A percentile compares a stretch with the other conserved stretches of the same genome.
Evolutionary conservation across 2,329 filamentous ascomycete species (phyloP).

Genomic region (Colletotrichum endophyticum): DNA sequence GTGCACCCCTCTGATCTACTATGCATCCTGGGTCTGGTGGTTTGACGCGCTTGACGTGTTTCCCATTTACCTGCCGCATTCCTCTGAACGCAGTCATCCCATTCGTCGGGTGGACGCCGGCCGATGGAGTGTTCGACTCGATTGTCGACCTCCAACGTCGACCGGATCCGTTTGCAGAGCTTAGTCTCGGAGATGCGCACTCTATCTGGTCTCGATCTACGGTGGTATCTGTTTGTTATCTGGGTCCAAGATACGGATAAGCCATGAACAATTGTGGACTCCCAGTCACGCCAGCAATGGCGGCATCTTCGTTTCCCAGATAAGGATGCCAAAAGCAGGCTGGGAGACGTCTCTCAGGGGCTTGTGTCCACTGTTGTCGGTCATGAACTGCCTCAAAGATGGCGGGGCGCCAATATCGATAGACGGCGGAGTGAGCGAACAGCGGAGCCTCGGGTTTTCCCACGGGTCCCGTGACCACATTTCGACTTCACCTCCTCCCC

Average conservation of each 20-base stretch:
- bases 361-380: not conserved
- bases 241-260: not conserved
- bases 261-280: not conserved
- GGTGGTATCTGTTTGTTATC: not conserved
- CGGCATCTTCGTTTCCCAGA: not conserved
- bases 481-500: not conserved
- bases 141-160: not conserved
- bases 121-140: not conserved
- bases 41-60: slow-evolving; percentile 4
- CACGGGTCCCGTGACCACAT: slow-evolving; percentile 4
- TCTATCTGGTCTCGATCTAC: slow-evolving; percentile 2
- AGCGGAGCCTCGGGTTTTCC: not conserved
- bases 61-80: slow-evolving; percentile 14
- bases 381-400: not conserved
- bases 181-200: not conserved
- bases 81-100: not conserved
- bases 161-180: not conserved
- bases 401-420: not conserved
- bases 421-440: not conserved
- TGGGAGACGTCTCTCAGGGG: not conserved
- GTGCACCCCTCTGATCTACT: slow-evolving; percentile 5
- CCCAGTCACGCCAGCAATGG: not conserved
- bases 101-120: not conserved
- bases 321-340: not conserved
- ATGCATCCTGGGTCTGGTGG: not conserved